phyloP scores from a whole-genome alignment of 768 basidiomycete species.

The Fistulinella prunicolor region DNA sequence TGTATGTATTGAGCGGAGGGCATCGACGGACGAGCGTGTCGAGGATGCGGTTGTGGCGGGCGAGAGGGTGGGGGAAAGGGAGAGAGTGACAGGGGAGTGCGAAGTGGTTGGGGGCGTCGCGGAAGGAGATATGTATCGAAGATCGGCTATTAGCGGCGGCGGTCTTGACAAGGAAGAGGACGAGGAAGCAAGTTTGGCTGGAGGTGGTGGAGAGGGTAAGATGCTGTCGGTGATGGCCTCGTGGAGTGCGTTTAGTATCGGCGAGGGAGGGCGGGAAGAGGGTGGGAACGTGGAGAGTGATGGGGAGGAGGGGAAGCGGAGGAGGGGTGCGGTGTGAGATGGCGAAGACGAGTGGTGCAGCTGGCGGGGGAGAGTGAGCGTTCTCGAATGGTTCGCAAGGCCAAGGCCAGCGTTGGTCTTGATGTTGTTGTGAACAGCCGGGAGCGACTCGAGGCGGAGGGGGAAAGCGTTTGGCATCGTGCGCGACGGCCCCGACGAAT shows the following conservation, averaged over 20 bases:
- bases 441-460: slow-evolving; percentile 2
- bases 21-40: slow-evolving; percentile 52
- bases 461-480: slow-evolving; percentile 7
- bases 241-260: slow-evolving; percentile 38
- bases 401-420: not conserved
- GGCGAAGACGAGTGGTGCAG: slow-evolving; percentile 7
- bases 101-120: slow-evolving; percentile 48
- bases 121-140: slow-evolving; percentile 63
- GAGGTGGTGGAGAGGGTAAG: slow-evolving; percentile 41
- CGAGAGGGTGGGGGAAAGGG: slow-evolving; percentile 18
- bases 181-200: slow-evolving; percentile 40
- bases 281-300: slow-evolving; percentile 1
- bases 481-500: slow-evolving; percentile 10
- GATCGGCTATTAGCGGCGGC: slow-evolving; percentile 51
- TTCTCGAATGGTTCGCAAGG: slow-evolving; percentile 6
- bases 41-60: slow-evolving; percentile 23
- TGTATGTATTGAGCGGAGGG: slow-evolving; percentile 46
- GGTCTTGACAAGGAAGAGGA: slow-evolving; percentile 37
- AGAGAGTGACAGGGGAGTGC: slow-evolving; percentile 10
- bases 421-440: not conserved
- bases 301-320: slow-evolving; percentile 13
- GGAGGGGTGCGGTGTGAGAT: slow-evolving; percentile 12
- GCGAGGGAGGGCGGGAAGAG: slow-evolving; percentile 34
- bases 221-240: slow-evolving; percentile 46
- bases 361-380: slow-evolving; percentile 16